Evolutionary conservation across 345 rosid genomes (phyloP), one percentile per base, ranked within the genome.

Genomic region (Salix koriyanagi): DNA sequence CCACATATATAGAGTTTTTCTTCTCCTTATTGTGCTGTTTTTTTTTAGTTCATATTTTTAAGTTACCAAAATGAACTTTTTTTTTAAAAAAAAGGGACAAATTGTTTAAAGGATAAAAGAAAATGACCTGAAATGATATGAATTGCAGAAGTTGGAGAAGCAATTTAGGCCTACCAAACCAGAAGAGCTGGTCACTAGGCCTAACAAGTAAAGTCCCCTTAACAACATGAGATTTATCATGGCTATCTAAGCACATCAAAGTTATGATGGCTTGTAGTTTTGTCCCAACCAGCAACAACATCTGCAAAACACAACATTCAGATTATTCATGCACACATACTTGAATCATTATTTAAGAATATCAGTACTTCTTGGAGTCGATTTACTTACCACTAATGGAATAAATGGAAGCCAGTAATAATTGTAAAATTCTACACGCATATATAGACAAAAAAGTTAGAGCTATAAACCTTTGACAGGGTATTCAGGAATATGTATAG

Each of bases 321-420:
- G 14, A 9, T 58, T 58, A 10, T n/a, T 58, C 28, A 9, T 23
- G 28, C 6, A 23, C 28, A 10, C 23, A 9, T 58, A 23, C 6
- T 8, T n/a, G 15, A 58, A n/a, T 58, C 28, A 34, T 23, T 23
- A 12, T 0, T 58, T 1, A 58, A 23, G 39, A 28, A 65, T 15
- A 15, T 15, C 32, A 9, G 19, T 65, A 7, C 30, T 30, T 26
- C 0, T 5, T 65, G 18, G 18, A 30, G 61, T 48, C 26, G 8
- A 15, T 42, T 71, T 28, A 64, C 92, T 89, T 82, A 94, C 97
- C 85, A 86, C 83, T 39, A 92, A 75, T 2, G 98, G 98, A 65
- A 94, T 58, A 65, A 92, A 90, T 37, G 98, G 98, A 42, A 94
- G 91, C 98, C 97, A 94, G 3, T 88, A 76, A 67, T 86, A 90